Conservation (phyloP, 495 filamentous ascomycete genomes). For the Penicillium soppii region DNA sequence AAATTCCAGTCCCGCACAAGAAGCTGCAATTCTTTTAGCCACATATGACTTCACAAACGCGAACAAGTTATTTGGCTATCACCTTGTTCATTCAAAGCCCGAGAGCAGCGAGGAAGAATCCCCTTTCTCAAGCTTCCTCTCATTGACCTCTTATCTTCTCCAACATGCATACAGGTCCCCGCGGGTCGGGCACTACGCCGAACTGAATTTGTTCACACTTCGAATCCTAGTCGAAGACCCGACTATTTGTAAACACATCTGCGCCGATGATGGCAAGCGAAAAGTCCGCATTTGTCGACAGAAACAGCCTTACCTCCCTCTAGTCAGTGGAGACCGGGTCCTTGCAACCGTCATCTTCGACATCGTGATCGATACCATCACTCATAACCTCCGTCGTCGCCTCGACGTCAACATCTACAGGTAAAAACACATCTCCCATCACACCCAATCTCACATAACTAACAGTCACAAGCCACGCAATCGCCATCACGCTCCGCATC, state of each 20-base stretch:
- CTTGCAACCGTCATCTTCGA: conserved; percentile 77
- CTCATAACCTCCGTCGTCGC: conserved; percentile 85
- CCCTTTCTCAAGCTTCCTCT: conserved; percentile 80
- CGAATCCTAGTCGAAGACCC: conserved; percentile 88
- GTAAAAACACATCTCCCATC: conserved; percentile 15
- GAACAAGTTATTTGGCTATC: conserved; percentile 93
- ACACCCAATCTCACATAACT: not conserved
- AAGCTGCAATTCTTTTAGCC: conserved; percentile 75
- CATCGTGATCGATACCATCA: conserved; percentile 83
- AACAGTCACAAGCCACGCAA: conserved; percentile 35
- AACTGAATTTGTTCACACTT: conserved; percentile 77
- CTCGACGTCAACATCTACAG: conserved; percentile 86
- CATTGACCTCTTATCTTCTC: conserved; percentile 85
- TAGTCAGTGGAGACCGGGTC: conserved; percentile 67
- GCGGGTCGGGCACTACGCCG: conserved; percentile 75
- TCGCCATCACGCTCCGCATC: conserved; percentile 78
- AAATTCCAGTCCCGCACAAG: conserved; percentile 64
- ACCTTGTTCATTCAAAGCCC: conserved; percentile 62
- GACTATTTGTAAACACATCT: conserved; percentile 78
- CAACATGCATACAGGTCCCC: conserved; percentile 87
- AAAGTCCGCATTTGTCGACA: conserved; percentile 86
- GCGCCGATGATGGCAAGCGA: conserved; percentile 73
- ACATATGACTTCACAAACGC: conserved; percentile 92
- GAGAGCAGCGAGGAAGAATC: conserved; percentile 67
- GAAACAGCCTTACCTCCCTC: conserved; percentile 81